phyloP scores from a whole-genome alignment of 371 early-diverging fungal genomes.

The Mortierella sp. region DNA sequence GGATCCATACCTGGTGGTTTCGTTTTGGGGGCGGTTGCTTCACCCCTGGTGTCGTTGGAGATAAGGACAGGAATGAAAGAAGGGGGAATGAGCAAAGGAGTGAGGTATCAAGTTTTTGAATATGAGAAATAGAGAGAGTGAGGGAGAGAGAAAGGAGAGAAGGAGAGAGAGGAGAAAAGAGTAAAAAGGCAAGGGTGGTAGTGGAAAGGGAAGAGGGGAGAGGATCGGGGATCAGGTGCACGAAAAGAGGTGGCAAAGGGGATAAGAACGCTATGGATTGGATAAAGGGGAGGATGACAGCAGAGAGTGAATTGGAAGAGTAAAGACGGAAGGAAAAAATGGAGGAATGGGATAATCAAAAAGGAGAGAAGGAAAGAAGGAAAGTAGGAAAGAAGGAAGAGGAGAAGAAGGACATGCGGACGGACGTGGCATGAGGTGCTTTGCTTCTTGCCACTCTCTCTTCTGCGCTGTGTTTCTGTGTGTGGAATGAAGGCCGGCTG shows the following conservation, averaged over 20 bases:
- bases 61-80: not conserved
- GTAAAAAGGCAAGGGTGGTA: not conserved
- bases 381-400: not conserved
- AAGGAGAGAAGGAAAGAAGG: not conserved
- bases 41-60: not conserved
- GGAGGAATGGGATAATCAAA: not conserved
- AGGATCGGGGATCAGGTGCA: not conserved
- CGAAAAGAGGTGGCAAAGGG: not conserved
- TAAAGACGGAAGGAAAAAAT: too few species aligned
- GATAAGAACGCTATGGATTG: too few species aligned
- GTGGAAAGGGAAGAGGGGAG: not conserved
- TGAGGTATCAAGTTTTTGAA: not conserved
- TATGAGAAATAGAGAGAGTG: not conserved
- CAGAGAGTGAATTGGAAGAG: too few species aligned
- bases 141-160: not conserved
- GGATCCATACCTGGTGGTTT: conserved; percentile 1
- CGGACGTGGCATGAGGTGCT: not conserved
- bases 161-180: not conserved
- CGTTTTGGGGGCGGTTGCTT: not conserved
- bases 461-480: too few species aligned
- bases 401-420: not conserved
- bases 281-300: too few species aligned
- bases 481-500: not conserved
- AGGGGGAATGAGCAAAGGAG: not conserved
- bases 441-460: not conserved